Conservation (phyloP, 495 filamentous ascomycete species). For the Neurospora hispaniola region DNA sequence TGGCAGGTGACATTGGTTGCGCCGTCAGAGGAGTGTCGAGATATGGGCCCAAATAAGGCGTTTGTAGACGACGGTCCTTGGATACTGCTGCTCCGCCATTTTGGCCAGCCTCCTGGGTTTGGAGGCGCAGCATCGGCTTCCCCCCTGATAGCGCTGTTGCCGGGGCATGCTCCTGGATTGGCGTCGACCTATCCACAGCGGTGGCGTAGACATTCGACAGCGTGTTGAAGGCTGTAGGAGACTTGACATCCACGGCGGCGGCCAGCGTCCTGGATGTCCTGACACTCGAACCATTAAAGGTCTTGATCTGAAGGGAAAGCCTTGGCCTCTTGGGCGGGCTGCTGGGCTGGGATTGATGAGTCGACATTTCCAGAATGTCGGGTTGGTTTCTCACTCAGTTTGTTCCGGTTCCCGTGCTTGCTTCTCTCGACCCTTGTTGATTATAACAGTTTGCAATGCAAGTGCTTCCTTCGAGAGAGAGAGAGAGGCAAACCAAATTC, state of each 20-base stretch:
- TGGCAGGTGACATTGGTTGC: constrained; percentile 31
- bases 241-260: constrained; percentile 45
- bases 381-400: neutral
- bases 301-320: constrained; percentile 67
- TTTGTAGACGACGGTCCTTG: constrained; percentile 22
- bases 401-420: neutral
- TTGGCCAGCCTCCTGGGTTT: constrained; percentile 27
- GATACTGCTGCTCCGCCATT: constrained; percentile 3
- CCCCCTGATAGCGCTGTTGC: constrained; percentile 27
- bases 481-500: neutral
- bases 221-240: constrained; percentile 73
- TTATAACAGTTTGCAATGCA: neutral
- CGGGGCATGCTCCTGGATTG: constrained; percentile 31
- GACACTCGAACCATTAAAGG: constrained; percentile 18
- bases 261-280: constrained; percentile 26
- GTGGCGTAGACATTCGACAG: constrained; percentile 69
- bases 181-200: constrained; percentile 53
- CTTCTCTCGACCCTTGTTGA: neutral
- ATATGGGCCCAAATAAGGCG: constrained; percentile 30
- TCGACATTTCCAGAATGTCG: constrained; percentile 24
- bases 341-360: constrained; percentile 20
- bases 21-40: constrained; percentile 37
- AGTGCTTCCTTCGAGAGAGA: neutral
- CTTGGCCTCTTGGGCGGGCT: constrained; percentile 55
- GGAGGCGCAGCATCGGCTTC: constrained; percentile 34